Base-by-base conservation (phyloP, 176 grass and related monocot species). In the Triticum dicoccoides region DNA sequence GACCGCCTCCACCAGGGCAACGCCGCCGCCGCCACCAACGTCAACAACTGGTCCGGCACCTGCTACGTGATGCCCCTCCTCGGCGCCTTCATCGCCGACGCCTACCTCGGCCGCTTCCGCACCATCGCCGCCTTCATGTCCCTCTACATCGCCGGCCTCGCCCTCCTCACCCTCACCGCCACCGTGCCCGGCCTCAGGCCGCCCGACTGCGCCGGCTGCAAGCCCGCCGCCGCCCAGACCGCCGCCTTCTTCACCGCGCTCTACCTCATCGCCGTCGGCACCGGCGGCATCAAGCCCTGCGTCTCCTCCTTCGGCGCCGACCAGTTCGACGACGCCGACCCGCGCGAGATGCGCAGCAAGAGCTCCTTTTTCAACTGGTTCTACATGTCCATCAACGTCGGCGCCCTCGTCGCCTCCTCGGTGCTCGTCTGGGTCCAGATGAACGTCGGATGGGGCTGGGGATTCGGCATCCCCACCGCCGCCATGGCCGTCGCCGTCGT, bases 11-110 rank as follows among this genome's bases (percentile, higher is more conserved):
- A 84, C 49, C 85, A 87, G 61, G 85, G 89, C 34, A 87, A 80
- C 68, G 77, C 89, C n/a, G 75, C 89, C 65, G 89, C 89, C 45
- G 72, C 84, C 41, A 90, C 86, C 58, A 90, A 90, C 80, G 89
- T 91, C 85, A 91, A 68, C 73, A 87, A 91, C 80, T 88, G 85
- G 89, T 86, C 89, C 30, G 85, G 89, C 30, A 91, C 89, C 80
- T 87, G 85, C 85, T 91, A 91, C 80, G 76, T 90, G 5, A 90
- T 61, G 85, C 79, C 84, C 56, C 34, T 81, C 75, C 83, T 91
- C 76, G 80, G 80, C 35, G 82, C 67, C 54, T 91, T 91, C 52
- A 35, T 87, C 80, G 45, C 34, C 73, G 73, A 76, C 45, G 25
- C 73, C 73, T 76, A 76, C 27, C 45, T 76, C 45, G 73, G 73